These are phyloP conservation scores for Phylloporus scabripes DNA, from an alignment of 768 basidiomycete species.

Conservation along the genomic window DNA sequence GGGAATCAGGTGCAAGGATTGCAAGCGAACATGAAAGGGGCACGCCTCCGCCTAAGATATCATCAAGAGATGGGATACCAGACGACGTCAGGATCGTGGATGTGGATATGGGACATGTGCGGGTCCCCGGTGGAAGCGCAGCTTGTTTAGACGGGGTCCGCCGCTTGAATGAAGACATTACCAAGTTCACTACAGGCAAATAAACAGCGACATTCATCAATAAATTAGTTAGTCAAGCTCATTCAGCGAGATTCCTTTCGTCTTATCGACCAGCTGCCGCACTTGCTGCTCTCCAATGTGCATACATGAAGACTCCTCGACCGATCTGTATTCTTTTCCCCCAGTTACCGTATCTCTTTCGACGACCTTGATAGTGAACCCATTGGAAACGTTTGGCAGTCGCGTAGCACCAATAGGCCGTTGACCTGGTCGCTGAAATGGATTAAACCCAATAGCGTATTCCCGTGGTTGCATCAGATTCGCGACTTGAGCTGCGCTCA, in stretches of 20 bases:
- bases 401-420: constrained; percentile 21
- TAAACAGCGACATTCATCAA: neutral
- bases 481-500: constrained; percentile 19
- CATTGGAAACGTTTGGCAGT: constrained; percentile 30
- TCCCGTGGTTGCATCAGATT: constrained; percentile 23
- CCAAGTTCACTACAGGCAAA: neutral
- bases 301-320: neutral
- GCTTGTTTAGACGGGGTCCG: constrained; percentile 44
- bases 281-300: constrained; percentile 2
- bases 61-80: constrained; percentile 90
- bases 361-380: constrained; percentile 27
- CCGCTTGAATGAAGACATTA: constrained; percentile 81
- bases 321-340: neutral
- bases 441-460: constrained; percentile 30
- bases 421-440: constrained; percentile 32
- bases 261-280: constrained; percentile 11
- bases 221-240: constrained; percentile 26
- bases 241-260: constrained; percentile 21
- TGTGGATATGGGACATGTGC: constrained; percentile 50
- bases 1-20: constrained; percentile 76
- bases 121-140: constrained; percentile 47
- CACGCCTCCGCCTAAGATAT: constrained; percentile 88
- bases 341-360: constrained; percentile 14
- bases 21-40: constrained; percentile 74
- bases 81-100: constrained; percentile 66